Conservation (phyloP, 768 basidiomycete species). For the Ephemerocybe angulata region DNA sequence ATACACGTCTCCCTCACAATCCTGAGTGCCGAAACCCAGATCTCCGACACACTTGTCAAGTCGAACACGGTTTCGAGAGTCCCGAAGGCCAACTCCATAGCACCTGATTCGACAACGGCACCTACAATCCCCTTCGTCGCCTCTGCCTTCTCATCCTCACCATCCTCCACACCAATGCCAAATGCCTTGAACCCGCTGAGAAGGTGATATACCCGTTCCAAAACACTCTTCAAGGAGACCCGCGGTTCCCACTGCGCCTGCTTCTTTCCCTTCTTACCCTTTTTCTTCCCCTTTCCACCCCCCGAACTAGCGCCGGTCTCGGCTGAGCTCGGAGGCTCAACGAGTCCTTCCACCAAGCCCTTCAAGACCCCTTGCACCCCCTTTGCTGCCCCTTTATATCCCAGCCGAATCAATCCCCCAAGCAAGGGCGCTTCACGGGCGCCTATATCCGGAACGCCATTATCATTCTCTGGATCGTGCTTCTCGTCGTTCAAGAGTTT, state of each 20-base stretch:
- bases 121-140: not conserved
- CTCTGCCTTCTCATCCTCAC: too few relatives aligned
- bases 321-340: slow-evolving; percentile 7
- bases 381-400: too few relatives aligned
- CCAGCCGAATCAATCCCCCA: too few relatives aligned
- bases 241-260: not conserved
- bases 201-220: not conserved
- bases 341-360: slow-evolving; percentile 5
- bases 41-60: not conserved
- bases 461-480: not conserved
- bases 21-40: too few relatives aligned
- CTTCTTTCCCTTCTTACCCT: slow-evolving; percentile 16
- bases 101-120: not conserved
- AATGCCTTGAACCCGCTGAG: not conserved
- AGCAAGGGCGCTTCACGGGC: too few relatives aligned
- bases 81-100: not conserved
- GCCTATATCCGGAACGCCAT: too few relatives aligned
- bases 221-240: not conserved
- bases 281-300: slow-evolving; percentile 18
- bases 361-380: not conserved
- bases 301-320: not conserved
- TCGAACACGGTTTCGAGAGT: not conserved
- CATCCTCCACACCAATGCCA: not conserved
- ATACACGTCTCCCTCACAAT: too few relatives aligned
- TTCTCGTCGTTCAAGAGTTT: slow-evolving; percentile 14